Evolutionary conservation across 306 rosid species (phyloP), one percentile per base, ranked within the genome.

Genomic region (Ochetophila trinervis): DNA sequence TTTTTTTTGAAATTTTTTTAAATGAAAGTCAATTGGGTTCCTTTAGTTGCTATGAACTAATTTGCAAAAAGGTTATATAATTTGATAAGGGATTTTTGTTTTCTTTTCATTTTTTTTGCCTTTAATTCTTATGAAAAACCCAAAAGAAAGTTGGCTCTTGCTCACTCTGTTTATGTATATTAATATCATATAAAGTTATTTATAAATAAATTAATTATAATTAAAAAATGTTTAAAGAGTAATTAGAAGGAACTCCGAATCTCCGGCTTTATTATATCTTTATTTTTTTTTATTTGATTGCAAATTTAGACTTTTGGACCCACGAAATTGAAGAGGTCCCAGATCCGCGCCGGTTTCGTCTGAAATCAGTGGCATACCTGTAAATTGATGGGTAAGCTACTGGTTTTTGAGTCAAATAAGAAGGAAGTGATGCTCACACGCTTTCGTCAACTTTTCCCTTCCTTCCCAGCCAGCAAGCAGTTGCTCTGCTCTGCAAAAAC

Each of bases 401-500:
- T 63, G 36, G 15, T 9, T 55, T 72, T 47, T 11, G 5, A 37
- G 20, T 57, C 16, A 14, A 47, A 35, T 5, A 34, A 21, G 5
- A 44, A 12, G 45, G 15, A 15, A 36, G 54, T 23, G 60, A 16
- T 18, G 34, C 55, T 63, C 78, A 74, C 66, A 42, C 66, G 65
- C 73, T 84, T 78, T 72, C 70, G 83, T 78, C 80, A 78, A 82
- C 86, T 86, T 76, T 74, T 78, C 83, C 76, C 60, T 79, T 49
- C 60, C 74, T 22, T 70, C 53, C 53, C 20, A 60, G 48, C 56
- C 53, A 10, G 30, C 53, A 12, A 10, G 30, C 53, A 12, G 21
- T 49, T 44, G 22, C 23, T 53, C 16, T 44, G 68, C 57, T 55
- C 40, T 49, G 65, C 56, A 52, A 57, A 11, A 24, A 16, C 55